These are phyloP conservation scores for Ilyonectria robusta DNA, from an alignment of 2,329 filamentous ascomycete species.

Conservation along the genomic window DNA sequence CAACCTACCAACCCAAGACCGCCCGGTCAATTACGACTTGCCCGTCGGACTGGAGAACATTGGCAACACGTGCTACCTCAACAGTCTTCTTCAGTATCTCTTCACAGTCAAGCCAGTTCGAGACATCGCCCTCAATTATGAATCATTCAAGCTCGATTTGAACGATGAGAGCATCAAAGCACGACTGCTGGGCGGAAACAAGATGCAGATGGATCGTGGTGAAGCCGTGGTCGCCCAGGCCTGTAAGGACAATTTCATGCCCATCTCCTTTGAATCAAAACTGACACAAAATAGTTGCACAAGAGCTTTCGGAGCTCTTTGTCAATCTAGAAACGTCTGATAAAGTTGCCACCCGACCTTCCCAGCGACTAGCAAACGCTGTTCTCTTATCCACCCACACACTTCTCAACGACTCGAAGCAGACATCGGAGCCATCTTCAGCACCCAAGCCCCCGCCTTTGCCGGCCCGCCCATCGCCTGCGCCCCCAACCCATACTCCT, in stretches of 20 bases:
- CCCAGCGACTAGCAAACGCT: slow-evolving; percentile 83
- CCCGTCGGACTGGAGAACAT: slow-evolving; percentile 94
- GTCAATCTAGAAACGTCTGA: slow-evolving; percentile 76
- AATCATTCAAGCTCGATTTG: slow-evolving; percentile 78
- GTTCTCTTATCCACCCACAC: slow-evolving; percentile 74
- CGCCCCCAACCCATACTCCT: slow-evolving; percentile 48
- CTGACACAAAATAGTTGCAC: slow-evolving; percentile 70
- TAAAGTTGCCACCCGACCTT: slow-evolving; percentile 75
- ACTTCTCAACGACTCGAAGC: slow-evolving; percentile 52
- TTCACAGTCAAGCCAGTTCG: slow-evolving; percentile 89
- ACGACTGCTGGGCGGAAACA: slow-evolving; percentile 82
- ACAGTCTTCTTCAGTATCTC: slow-evolving; percentile 95
- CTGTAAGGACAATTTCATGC: slow-evolving; percentile 71
- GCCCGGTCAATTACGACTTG: slow-evolving; percentile 63
- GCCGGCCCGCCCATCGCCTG: slow-evolving; percentile 63
- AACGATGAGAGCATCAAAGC: slow-evolving; percentile 73
- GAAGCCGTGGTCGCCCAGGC: slow-evolving; percentile 78
- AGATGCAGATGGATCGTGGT: slow-evolving; percentile 63
- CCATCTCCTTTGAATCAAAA: slow-evolving; percentile 41
- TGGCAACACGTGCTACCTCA: slow-evolving; percentile 97
- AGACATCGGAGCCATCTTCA: slow-evolving; percentile 41
- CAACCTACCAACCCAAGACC: not conserved
- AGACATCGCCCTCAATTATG: slow-evolving; percentile 83
- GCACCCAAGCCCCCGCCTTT: slow-evolving; percentile 61
- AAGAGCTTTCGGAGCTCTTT: slow-evolving; percentile 80